Conservation (phyloP, 305 asterid species). For the Solanum hybrid region DNA sequence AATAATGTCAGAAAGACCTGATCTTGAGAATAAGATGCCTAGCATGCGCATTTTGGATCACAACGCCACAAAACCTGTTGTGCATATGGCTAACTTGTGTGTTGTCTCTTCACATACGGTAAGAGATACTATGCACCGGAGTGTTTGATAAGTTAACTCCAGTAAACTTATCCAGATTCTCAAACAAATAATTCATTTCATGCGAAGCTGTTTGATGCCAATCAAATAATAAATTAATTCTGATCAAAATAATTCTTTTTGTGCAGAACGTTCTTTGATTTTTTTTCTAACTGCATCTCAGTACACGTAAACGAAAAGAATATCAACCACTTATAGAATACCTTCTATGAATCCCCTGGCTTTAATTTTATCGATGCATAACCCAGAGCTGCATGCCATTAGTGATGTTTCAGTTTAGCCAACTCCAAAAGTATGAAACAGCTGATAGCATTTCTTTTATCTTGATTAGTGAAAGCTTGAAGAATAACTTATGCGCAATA, state of each 20-base stretch:
- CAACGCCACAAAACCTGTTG: constrained; percentile 81
- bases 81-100: constrained; percentile 98
- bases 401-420: background rate
- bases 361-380: background rate
- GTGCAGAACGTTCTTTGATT: background rate
- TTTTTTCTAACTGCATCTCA: background rate
- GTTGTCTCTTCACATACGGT: constrained; percentile 94
- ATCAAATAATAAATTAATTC: background rate
- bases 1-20: constrained; percentile 65
- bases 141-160: background rate
- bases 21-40: constrained; percentile 66
- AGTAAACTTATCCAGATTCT: background rate
- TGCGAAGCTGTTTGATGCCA: background rate
- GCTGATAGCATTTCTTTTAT: constrained; percentile 5
- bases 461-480: background rate
- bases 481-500: background rate
- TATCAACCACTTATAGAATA: background rate
- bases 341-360: background rate
- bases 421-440: constrained; percentile 6
- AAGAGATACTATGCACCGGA: constrained; percentile 26
- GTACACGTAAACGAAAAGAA: background rate
- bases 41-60: constrained; percentile 71
- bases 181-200: background rate
- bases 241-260: background rate
- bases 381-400: background rate